A percentile compares a stretch with the other conserved stretches of the same genome.
Evolutionary conservation across 2,329 filamentous ascomycete species (phyloP).

Genomic region (Diplodia intermedia): DNA sequence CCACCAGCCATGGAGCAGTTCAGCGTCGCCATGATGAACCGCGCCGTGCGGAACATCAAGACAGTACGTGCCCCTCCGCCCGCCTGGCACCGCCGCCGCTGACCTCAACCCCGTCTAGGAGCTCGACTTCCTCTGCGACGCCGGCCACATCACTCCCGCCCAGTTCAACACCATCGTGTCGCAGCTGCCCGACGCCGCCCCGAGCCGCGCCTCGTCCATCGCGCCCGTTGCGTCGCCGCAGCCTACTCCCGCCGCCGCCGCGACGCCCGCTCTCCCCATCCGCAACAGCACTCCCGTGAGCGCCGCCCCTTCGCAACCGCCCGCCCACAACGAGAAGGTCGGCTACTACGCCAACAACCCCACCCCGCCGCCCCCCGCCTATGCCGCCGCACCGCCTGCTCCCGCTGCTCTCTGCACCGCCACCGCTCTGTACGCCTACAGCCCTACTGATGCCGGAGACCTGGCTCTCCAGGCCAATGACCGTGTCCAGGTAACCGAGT

Average conservation of each 20-base stretch:
- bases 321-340: conserved; percentile 47
- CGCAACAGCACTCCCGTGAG: conserved; percentile 39
- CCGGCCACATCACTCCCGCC: conserved; percentile 75
- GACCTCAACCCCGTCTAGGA: conserved; percentile 64
- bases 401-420: conserved; percentile 71
- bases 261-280: conserved; percentile 45
- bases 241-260: conserved; percentile 44
- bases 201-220: conserved; percentile 47
- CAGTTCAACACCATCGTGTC: conserved; percentile 77
- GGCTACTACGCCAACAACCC: conserved; percentile 48
- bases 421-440: conserved; percentile 83
- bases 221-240: conserved; percentile 32
- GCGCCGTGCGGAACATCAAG: conserved; percentile 86
- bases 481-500: conserved; percentile 79
- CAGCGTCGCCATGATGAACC: conserved; percentile 71
- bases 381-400: conserved; percentile 57
- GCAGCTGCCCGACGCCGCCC: conserved; percentile 76
- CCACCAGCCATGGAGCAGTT: conserved; percentile 49
- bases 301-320: conserved; percentile 40
- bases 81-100: conserved; percentile 24
- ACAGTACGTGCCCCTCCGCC: conserved; percentile 63
- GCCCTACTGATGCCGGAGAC: conserved; percentile 80
- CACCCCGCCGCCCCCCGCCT: conserved; percentile 51
- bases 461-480: conserved; percentile 82
- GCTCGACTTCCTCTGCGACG: conserved; percentile 86